Conservation (phyloP, 176 grass and related monocot genomes). For the Elymus sibiricus region DNA sequence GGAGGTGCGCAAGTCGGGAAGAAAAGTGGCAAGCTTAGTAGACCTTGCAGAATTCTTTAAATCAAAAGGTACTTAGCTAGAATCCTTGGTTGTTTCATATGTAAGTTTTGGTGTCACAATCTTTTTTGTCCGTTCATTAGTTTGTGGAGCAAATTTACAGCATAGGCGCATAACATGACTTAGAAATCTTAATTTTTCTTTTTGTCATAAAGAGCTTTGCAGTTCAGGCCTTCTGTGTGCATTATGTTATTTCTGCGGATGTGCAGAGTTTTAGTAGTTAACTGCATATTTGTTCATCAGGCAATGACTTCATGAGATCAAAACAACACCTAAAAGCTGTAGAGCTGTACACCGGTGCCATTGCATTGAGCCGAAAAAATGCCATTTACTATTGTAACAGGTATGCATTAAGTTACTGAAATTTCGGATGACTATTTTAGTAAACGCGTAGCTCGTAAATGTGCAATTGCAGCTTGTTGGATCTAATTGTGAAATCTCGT, state of each 20-base stretch:
- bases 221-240: constrained; percentile 15
- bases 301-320: constrained; percentile 72
- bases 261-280: constrained; percentile 21
- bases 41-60: constrained; percentile 77
- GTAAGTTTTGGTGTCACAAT: constrained; percentile 3
- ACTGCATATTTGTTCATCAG: constrained; percentile 42
- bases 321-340: constrained; percentile 61
- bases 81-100: not conserved
- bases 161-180: not conserved
- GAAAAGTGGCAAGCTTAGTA: constrained; percentile 33
- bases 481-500: not conserved
- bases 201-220: not conserved
- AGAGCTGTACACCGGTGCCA: constrained; percentile 72
- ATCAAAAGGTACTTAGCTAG: constrained; percentile 50
- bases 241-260: constrained; percentile 6
- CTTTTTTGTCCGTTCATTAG: not conserved
- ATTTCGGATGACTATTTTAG: not conserved
- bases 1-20: constrained; percentile 43
- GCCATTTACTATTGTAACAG: constrained; percentile 83
- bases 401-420: constrained; percentile 24
- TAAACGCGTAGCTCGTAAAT: not conserved
- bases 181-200: not conserved
- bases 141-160: constrained; percentile 1
- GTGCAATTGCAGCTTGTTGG: not conserved
- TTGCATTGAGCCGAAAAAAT: constrained; percentile 63